Base-by-base conservation (phyloP, 768 basidiomycete genomes). In the Collybia nuda region DNA sequence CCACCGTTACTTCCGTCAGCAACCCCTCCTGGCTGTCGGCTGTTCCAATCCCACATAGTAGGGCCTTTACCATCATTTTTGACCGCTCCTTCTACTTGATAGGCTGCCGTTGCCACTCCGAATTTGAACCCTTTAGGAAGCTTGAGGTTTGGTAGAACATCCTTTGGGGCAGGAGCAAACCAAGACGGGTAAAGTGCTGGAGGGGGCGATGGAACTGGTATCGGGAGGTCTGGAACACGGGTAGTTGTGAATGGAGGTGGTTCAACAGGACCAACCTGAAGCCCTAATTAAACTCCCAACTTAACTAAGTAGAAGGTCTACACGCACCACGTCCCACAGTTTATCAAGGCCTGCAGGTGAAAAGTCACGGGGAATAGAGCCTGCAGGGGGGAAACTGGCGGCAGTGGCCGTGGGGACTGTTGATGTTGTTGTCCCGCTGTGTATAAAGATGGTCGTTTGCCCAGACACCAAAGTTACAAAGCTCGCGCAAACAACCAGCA, bases 51-150 rank as follows among this genome's bases (percentile, higher is more conserved):
- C 77, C 77, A 78, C 54, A 73, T 67, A 1, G 68, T 70, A 1
- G 76, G 76, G 6, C 76, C 76, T 50, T 77, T 76, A 0, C 76
- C 77, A 48, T 77, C 79, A 52, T 69, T 70, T 58, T 78, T 75
- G 14, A 65, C 73, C 6, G 78, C 78, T 6, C 79, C 79, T 65
- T 80, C 78, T 22, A 79, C 77, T 54, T 80, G 78, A 55, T 77
- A 79, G 6, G 79, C 74, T 19, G 78, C 77, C 0, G 78, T 79
- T 3, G 77, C 77, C 9, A 78, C 78, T 22, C 79, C 79, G 53
- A 79, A 79, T 39, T 73, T 66, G 62, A 81, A 80, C 1, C 68
- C 75, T 18, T 70, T 60, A 0, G 79, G 79, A 15, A 79, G 66
- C 47, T 71, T 75, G 46, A 77, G 63, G 22, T 71, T 60, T 2